Base-by-base conservation (phyloP, 1,139 yeast genomes). In the Blastobotrys ciferrii region DNA sequence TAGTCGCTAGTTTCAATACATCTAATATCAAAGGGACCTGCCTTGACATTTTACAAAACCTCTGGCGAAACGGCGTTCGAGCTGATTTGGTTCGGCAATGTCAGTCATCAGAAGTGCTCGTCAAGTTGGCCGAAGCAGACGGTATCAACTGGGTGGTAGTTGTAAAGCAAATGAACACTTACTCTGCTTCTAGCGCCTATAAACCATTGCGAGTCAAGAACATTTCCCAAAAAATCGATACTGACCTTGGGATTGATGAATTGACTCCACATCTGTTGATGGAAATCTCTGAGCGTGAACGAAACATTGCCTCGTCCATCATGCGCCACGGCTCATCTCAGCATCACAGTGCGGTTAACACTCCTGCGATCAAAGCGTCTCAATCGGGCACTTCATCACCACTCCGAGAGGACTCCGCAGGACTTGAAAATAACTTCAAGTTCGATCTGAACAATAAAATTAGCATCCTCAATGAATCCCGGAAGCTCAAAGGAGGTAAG, bases 141-240 rank as follows among this genome's bases (percentile, higher is more conserved):
- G 87, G 91, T 7, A 83, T 83, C 12, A 82, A 80, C 43, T 84
- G 92, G 85, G 72, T 89, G 0, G 77, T 89, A 2, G 69, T 84
- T 31, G 80, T 89, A 44, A 86, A 85, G 60, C 96, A 87, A 55
- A 61, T 64, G 33, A 55, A 54, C 35, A 54, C 52, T 48, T 62
- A 63, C 57, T 50, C 65, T 54, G 45, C 66, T 59, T 53, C 65
- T 59, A 42, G 66, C 55, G 56, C 75, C 73, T 87, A 79, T 66
- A 88, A 87, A 63, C 92, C 96, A 1, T 64, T 91, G 47, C 77
- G 84, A 54, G 76, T 91, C 20, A 81, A 81, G 61, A 83, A 86
- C 56, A 58, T 88, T 46, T 75, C 73, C 2, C 71, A 76, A 4
- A 75, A 76, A 39, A 70, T 73, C 13, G 98, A 92, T 60, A 64